These are phyloP conservation scores for Chaetomium sp. DNA, from an alignment of 2,329 filamentous ascomycete genomes.

Conservation along the genomic window DNA sequence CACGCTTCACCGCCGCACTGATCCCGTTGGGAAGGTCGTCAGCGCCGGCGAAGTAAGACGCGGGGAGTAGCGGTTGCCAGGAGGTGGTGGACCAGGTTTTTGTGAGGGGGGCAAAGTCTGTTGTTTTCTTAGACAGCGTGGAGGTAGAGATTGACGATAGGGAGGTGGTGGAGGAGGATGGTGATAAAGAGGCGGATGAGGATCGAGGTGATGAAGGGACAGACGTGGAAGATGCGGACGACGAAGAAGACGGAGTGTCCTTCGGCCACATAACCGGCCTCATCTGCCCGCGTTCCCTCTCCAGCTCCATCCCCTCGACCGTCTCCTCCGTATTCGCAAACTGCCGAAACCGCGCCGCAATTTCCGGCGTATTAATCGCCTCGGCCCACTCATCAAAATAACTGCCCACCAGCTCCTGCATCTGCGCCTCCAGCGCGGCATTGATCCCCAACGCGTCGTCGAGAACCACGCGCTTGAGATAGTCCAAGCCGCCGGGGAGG, in stretches of 20 bases:
- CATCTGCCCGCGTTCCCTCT: conserved; percentile 64
- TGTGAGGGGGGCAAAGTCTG: conserved; percentile 61
- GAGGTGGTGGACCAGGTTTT: conserved; percentile 57
- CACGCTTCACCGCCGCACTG: conserved; percentile 71
- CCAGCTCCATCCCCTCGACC: conserved; percentile 61
- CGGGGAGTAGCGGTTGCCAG: conserved; percentile 76
- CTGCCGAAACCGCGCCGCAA: conserved; percentile 66
- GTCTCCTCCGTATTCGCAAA: conserved; percentile 78
- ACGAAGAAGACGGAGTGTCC: conserved; percentile 31
- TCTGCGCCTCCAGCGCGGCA: conserved; percentile 77
- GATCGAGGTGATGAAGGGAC: no score
- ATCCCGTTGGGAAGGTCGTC: conserved; percentile 64
- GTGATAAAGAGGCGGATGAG: no score
- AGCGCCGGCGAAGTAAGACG: conserved; percentile 59
- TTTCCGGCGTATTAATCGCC: conserved; percentile 62
- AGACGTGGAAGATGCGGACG: no score
- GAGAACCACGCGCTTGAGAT: conserved; percentile 74
- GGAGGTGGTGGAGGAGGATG: no score
- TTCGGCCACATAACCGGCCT: conserved; percentile 74
- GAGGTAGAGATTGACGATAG: no score
- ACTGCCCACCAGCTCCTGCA: conserved; percentile 74
- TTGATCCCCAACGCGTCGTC: conserved; percentile 83
- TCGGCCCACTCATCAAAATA: conserved; percentile 94
- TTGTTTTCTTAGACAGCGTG: no score
- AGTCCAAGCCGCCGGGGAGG: conserved; percentile 75